Conservation (phyloP, 345 rosid genomes). For the Dimocarpus longan region DNA sequence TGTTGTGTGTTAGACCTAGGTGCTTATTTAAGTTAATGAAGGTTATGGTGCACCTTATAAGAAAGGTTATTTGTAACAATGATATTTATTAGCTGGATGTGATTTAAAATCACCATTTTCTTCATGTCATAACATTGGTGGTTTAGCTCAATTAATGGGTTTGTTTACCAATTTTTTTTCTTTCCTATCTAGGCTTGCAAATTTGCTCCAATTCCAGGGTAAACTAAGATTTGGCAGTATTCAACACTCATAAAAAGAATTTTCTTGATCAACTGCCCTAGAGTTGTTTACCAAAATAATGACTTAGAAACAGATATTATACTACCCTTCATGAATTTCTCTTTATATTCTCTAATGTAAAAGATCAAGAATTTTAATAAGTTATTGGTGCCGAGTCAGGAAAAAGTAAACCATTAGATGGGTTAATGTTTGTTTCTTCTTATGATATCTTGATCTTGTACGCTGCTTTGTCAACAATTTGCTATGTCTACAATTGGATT, state of each 20-base stretch:
- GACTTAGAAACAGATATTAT: slow-evolving; percentile 92
- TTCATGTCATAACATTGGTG: not conserved
- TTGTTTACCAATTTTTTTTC: not conserved
- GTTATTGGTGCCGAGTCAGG: not conserved
- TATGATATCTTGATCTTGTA: not conserved
- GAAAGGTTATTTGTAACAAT: not conserved
- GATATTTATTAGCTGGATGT: not conserved
- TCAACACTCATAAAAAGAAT: slow-evolving; percentile 91
- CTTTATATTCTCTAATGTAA: not conserved
- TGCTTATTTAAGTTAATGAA: not conserved
- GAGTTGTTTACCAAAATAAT: slow-evolving; percentile 88
- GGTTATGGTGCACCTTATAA: not conserved
- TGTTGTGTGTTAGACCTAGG: not conserved
- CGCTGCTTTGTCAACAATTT: not conserved
- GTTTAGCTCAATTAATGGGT: slow-evolving; percentile 1
- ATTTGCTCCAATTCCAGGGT: slow-evolving; percentile 99
- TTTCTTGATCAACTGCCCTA: slow-evolving; percentile 94
- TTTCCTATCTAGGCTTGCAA: slow-evolving; percentile 66
- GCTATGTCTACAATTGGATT: not conserved
- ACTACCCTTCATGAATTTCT: slow-evolving; percentile 26
- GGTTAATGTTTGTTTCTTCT: not conserved
- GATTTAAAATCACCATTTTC: not conserved
- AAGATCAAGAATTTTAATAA: too few species aligned
- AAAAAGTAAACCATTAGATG: not conserved
- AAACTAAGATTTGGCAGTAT: slow-evolving; percentile 97